These are phyloP conservation scores for Moricandia arvensis DNA, from an alignment of 345 rosid species.

Conservation along the genomic window DNA sequence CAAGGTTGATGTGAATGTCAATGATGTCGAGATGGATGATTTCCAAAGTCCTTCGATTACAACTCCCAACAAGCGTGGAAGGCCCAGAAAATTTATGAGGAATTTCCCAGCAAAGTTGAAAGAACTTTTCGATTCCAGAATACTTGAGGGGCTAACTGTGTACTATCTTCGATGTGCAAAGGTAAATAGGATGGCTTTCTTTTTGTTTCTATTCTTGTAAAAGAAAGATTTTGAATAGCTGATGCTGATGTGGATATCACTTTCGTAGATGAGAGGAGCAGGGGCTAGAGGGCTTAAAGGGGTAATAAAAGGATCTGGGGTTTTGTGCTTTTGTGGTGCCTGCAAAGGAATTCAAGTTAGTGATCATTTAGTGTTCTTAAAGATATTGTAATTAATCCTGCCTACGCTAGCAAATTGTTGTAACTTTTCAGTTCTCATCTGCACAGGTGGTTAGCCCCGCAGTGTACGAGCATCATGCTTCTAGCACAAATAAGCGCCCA, in stretches of 20 bases:
- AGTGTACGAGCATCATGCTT: slow-evolving; percentile 77
- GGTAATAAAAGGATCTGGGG: slow-evolving; percentile 19
- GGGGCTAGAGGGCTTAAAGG: slow-evolving; percentile 39
- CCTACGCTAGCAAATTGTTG: neutral
- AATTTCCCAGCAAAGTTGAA: slow-evolving; percentile 58
- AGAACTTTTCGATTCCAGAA: too few relatives aligned
- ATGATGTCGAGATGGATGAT: too few relatives aligned
- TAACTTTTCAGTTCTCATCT: neutral
- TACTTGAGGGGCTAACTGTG: slow-evolving; percentile 72
- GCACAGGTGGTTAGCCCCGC: slow-evolving; percentile 61
- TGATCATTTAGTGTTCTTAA: slow-evolving; percentile 8
- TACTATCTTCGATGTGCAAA: slow-evolving; percentile 56
- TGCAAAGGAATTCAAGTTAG: slow-evolving; percentile 24
- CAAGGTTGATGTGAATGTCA: slow-evolving; percentile 15
- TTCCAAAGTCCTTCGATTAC: slow-evolving; percentile 19
- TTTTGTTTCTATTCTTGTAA: neutral
- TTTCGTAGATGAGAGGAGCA: slow-evolving; percentile 47
- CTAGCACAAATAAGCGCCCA: slow-evolving; percentile 79
- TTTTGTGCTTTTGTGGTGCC: neutral
- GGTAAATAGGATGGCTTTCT: slow-evolving; percentile 37
- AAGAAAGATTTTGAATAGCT: neutral
- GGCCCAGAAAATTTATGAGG: too few relatives aligned
- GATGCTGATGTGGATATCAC: too few relatives aligned
- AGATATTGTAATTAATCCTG: neutral
- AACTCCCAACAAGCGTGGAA: slow-evolving; percentile 38